phyloP scores from a whole-genome alignment of 2,329 filamentous ascomycete species.

The Hypoxylon rubiginosum region DNA sequence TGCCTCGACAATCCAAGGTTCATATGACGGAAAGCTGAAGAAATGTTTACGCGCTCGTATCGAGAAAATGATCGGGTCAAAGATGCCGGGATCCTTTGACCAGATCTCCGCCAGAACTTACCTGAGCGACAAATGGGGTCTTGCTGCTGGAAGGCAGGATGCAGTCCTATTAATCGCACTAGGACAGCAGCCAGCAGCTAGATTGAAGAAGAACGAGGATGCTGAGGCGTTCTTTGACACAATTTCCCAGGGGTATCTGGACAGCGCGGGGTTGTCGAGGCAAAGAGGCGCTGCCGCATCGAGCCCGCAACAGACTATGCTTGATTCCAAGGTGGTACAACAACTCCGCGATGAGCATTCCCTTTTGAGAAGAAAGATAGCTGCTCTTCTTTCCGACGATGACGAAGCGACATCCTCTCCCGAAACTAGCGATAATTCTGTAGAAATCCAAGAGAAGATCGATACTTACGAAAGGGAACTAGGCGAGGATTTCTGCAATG shows the following conservation, averaged over 20 bases:
- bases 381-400: constrained; percentile 34
- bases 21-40: constrained; percentile 51
- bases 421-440: constrained; percentile 9
- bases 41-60: constrained; percentile 40
- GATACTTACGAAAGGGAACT: constrained; percentile 37
- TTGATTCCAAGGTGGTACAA: constrained; percentile 41
- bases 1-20: constrained; percentile 47
- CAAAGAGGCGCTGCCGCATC: constrained; percentile 25
- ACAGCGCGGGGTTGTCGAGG: constrained; percentile 29
- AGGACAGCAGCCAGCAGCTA: constrained; percentile 32
- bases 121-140: constrained; percentile 36
- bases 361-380: constrained; percentile 33
- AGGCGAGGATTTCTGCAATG: constrained; percentile 41
- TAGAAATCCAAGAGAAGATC: constrained; percentile 38
- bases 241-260: constrained; percentile 26
- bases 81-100: constrained; percentile 41
- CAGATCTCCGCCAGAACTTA: constrained; percentile 33
- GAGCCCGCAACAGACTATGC: constrained; percentile 31
- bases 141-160: constrained; percentile 39
- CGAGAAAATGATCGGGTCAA: constrained; percentile 42
- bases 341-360: constrained; percentile 38
- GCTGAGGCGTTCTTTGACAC: constrained; percentile 37
- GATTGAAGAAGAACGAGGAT: constrained; percentile 36
- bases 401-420: constrained; percentile 14
- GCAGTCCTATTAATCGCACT: constrained; percentile 37